Base-by-base conservation (phyloP, 352 stramenopile genomes). In the Globisporangium polare region DNA sequence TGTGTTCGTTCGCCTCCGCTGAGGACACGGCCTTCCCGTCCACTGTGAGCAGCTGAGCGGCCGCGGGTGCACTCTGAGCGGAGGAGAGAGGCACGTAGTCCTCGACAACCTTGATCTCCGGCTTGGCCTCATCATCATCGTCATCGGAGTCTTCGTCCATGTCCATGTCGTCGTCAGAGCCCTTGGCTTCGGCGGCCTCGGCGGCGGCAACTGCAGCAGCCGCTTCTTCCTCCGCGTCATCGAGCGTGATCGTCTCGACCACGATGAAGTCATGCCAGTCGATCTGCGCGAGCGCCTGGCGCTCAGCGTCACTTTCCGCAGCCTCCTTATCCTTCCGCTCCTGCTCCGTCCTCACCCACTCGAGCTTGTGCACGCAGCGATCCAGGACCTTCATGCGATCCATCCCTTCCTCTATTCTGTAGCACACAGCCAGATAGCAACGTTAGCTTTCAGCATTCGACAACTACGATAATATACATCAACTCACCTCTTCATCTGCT, bases 231-330 rank as follows among this genome's bases (percentile, higher is more conserved):
- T 98, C 92, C 43, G 96, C 80, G 35, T 92, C 80, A 22, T 94
- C 80, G 63, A 99, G 99, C 26, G 94, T 96, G 67, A 99, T 99
- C 13, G 95, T 99, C 72, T 99, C 97, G 0, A 99, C 98, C 3
- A 99, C 88, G 4, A 99, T 95, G 69, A 99, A 99, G 76, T 99
- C 97, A 73, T 99, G 94, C 98, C 98, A 99, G 80, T 99, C 97
- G 64, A 99, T 82, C 67, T 92, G 78, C 31, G 82, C 73, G 17
- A 89, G 65, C 47, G 85, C 88, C 15, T 86, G 73, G 5, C 75
- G 74, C 72, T 95, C 86, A 0, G 83, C 85, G 49, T 94, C 87
- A 55, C 73, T 89, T 43, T 88, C 84, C 9, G 83, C 86, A 0
- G 72, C 80, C 45, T 95, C 84, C 24, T 75, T 74, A 17, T 89